Conservation (phyloP, 2,329 filamentous ascomycete genomes). For the Diaporthe humulicola region DNA sequence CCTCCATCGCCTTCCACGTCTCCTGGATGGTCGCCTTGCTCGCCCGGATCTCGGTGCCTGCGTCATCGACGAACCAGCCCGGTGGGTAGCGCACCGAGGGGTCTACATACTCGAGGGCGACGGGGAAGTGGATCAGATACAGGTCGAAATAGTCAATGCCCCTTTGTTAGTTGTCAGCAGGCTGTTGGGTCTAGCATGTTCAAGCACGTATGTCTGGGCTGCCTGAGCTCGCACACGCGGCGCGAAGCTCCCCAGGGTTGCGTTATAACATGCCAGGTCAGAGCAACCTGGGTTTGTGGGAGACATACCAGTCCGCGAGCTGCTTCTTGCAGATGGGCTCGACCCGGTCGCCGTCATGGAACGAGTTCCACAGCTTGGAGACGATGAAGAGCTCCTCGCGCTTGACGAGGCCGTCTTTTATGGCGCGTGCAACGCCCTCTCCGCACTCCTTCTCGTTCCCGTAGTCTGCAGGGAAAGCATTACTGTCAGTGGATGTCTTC, state of each 20-base stretch:
- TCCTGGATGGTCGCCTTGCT: conserved; percentile 81
- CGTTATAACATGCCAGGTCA: neutral
- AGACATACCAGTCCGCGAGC: conserved; percentile 76
- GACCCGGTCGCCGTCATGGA: conserved; percentile 85
- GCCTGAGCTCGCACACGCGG: neutral
- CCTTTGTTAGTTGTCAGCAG: neutral
- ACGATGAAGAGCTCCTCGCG: conserved; percentile 92
- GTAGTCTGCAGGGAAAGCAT: conserved; percentile 71
- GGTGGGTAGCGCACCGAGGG: conserved; percentile 84
- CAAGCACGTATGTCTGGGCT: neutral
- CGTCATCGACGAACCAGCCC: conserved; percentile 77
- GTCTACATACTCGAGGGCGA: conserved; percentile 88
- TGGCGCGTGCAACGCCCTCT: conserved; percentile 81
- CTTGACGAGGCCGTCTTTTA: conserved; percentile 84
- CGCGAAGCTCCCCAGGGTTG: neutral
- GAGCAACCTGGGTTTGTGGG: neutral
- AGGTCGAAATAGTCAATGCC: conserved; percentile 91
- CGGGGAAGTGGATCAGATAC: conserved; percentile 90
- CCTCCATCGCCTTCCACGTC: conserved; percentile 87
- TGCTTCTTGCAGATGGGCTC: conserved; percentile 82
- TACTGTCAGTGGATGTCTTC: neutral
- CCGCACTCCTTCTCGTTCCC: conserved; percentile 86
- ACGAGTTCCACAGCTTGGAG: conserved; percentile 93
- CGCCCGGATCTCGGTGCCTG: conserved; percentile 69
- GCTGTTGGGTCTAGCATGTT: neutral